These are phyloP conservation scores for Pythium dissimile DNA, from an alignment of 352 stramenopile species.

Conservation along the genomic window DNA sequence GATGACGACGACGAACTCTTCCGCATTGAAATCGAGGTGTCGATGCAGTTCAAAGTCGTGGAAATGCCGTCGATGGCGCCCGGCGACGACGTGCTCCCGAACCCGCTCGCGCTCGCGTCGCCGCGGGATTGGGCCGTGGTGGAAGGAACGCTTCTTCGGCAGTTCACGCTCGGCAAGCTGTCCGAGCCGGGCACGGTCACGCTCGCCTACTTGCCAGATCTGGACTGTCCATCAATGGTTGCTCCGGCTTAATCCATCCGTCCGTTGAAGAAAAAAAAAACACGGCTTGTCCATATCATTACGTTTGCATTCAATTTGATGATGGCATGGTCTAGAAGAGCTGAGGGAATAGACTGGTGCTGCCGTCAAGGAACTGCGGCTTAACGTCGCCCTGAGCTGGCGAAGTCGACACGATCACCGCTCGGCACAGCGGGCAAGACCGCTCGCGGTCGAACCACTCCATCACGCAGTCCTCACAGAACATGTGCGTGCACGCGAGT, in stretches of 20 bases:
- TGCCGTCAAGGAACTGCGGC: constrained; percentile 71
- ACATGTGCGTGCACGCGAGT: constrained; percentile 75
- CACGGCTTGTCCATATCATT: too few species aligned
- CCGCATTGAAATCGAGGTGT: constrained; percentile 55
- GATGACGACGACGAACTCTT: constrained; percentile 20
- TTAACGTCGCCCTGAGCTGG: constrained; percentile 31
- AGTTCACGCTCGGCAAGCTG: constrained; percentile 54
- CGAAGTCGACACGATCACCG: constrained; percentile 32
- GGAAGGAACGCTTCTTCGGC: constrained; percentile 47
- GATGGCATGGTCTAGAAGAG: constrained; percentile 38
- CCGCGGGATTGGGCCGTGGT: constrained; percentile 49
- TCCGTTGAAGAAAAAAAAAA: background rate
- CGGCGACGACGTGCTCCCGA: background rate
- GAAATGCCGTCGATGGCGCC: constrained; percentile 20
- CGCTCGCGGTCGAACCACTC: constrained; percentile 84
- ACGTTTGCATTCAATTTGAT: background rate
- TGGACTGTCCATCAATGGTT: background rate
- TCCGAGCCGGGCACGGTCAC: constrained; percentile 47
- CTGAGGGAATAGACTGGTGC: constrained; percentile 73
- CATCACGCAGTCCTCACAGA: constrained; percentile 81
- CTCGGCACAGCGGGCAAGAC: constrained; percentile 74
- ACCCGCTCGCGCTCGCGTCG: constrained; percentile 4
- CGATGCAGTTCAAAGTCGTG: constrained; percentile 77
- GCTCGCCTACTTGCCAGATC: constrained; percentile 30
- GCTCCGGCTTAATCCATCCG: background rate